phyloP scores from a whole-genome alignment of 768 basidiomycete species.

The Imleria badia region DNA sequence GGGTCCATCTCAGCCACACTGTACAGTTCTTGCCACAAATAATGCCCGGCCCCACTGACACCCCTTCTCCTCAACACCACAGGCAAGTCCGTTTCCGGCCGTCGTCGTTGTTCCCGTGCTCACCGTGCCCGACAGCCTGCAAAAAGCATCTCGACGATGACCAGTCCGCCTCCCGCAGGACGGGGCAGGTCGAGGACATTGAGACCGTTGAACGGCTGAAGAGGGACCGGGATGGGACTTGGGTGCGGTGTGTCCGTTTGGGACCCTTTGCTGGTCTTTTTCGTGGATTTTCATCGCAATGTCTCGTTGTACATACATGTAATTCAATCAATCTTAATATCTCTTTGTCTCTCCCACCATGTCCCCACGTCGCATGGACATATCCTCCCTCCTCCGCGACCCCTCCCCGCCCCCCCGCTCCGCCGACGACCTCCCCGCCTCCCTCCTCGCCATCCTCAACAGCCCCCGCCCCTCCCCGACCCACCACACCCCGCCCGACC shows the following conservation, averaged over 20 bases:
- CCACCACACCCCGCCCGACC: not conserved
- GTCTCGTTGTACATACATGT: conserved; percentile 77
- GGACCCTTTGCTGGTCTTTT: conserved; percentile 60
- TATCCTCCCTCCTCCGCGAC: conserved; percentile 67
- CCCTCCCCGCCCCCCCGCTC: conserved; percentile 16
- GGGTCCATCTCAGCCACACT: conserved; percentile 51
- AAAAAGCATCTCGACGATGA: conserved; percentile 92
- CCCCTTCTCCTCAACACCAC: conserved; percentile 31
- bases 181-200: conserved; percentile 78
- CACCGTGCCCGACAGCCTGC: conserved; percentile 42
- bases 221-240: conserved; percentile 75
- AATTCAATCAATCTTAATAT: not conserved
- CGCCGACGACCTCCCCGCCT: conserved; percentile 16
- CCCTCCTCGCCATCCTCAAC: conserved; percentile 25
- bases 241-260: conserved; percentile 75
- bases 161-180: conserved; percentile 64
- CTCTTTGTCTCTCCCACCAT: conserved; percentile 32
- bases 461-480: not conserved
- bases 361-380: conserved; percentile 70
- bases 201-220: conserved; percentile 89
- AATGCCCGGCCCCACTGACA: not conserved
- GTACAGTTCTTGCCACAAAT: conserved; percentile 40
- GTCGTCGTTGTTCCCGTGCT: not conserved
- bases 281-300: conserved; percentile 78
- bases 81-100: conserved; percentile 40